Conservation (phyloP, 2,329 filamentous ascomycete species). For the Lasiodiplodia citricola region DNA sequence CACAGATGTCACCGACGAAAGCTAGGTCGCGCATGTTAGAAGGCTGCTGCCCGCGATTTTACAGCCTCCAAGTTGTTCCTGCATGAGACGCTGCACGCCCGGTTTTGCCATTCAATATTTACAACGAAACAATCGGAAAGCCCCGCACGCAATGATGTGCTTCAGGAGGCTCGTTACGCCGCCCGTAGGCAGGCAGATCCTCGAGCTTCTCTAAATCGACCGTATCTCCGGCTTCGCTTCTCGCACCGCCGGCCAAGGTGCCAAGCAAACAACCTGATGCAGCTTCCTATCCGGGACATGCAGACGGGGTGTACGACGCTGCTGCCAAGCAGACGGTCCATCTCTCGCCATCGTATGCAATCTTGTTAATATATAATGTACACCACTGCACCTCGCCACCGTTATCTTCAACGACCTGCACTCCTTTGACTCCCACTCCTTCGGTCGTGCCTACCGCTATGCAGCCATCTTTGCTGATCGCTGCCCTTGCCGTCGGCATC, state of each 20-base stretch:
- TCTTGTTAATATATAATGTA: background rate
- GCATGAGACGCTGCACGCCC: background rate
- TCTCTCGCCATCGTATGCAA: background rate
- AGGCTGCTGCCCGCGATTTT: background rate
- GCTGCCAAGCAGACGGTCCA: background rate
- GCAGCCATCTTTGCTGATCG: slow-evolving; percentile 27
- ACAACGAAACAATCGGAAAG: too few species aligned
- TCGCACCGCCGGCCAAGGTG: slow-evolving; percentile 11
- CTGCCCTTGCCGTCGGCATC: slow-evolving; percentile 34
- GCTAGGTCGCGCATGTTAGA: too few species aligned
- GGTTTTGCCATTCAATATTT: background rate
- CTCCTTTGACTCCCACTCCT: background rate
- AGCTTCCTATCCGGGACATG: slow-evolving; percentile 9
- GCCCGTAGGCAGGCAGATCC: background rate
- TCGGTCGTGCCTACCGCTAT: background rate
- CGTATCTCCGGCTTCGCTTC: background rate
- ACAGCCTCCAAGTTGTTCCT: background rate
- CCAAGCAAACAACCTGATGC: slow-evolving; percentile 7
- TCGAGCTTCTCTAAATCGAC: slow-evolving; percentile 12
- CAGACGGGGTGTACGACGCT: slow-evolving; percentile 1
- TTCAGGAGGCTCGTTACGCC: background rate
- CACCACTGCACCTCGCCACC: background rate
- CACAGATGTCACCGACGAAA: background rate
- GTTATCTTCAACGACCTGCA: background rate
- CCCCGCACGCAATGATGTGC: background rate